Evolutionary conservation across 78 protist species (phyloP).

Genomic region (Goniomonas avonlea): DNA sequence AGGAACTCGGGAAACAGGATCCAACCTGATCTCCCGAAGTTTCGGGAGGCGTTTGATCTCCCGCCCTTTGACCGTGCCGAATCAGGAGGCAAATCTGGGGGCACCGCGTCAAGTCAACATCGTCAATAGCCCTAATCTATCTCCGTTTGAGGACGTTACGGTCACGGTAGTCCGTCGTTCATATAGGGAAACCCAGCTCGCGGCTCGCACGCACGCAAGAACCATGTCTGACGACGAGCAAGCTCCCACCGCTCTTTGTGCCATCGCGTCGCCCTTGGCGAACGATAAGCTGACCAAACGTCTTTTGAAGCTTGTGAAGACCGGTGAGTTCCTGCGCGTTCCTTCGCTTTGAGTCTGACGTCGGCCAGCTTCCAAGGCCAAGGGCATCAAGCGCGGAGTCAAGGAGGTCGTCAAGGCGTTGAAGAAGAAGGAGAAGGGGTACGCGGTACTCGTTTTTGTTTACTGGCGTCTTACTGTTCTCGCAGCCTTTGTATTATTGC

Average conservation of each 20-base stretch:
- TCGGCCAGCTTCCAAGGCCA: conserved; percentile 50
- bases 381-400: conserved; percentile 75
- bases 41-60: no score
- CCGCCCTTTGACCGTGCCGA: no score
- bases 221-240: not conserved
- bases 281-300: conserved; percentile 62
- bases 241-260: not conserved
- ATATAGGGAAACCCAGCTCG: not conserved
- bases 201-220: not conserved
- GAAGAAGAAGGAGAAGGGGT: conserved; percentile 49
- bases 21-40: no score
- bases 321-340: not conserved
- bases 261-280: conserved; percentile 84
- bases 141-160: no score
- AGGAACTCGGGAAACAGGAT: no score
- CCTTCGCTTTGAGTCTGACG: not conserved
- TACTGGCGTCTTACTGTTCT: not conserved
- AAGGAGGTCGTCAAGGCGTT: conserved; percentile 87
- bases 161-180: no score
- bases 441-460: not conserved
- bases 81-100: not conserved
- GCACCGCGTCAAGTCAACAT: no score
- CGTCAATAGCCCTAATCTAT: no score
- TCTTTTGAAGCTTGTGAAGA: conserved; percentile 68
- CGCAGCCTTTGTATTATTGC: conserved; percentile 63